Evolutionary conservation across 345 rosid genomes (phyloP).

Genomic region (Toxicodendron radicans): DNA sequence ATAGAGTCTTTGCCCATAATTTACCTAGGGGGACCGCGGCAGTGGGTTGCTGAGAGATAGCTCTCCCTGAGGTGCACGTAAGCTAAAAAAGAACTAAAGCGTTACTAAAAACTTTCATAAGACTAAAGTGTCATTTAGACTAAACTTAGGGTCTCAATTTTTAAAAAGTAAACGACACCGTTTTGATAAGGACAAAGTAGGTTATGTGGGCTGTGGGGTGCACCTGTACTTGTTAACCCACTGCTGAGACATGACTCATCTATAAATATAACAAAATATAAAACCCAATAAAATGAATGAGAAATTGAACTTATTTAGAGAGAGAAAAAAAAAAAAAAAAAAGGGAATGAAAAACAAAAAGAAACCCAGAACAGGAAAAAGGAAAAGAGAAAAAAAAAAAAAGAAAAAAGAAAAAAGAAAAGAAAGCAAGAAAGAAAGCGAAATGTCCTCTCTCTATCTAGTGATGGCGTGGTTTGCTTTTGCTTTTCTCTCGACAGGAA

Average conservation of each 20-base stretch:
- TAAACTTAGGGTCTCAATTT: neutral
- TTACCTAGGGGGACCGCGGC: no score
- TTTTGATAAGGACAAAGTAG: neutral
- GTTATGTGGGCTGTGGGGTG: neutral
- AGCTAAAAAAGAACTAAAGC: no score
- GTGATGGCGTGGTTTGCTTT: constrained; percentile 47
- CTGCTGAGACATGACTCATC: constrained; percentile 28
- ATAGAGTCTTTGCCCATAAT: no score
- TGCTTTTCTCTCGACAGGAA: constrained; percentile 52
- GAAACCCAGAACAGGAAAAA: constrained; percentile 40
- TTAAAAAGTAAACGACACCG: neutral
- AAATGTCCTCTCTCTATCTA: constrained; percentile 30
- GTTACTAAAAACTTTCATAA: no score
- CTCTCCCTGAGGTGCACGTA: no score
- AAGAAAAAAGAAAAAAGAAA: constrained; percentile 22
- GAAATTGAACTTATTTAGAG: no score
- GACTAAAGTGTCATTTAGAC: no score
- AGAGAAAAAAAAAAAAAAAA: constrained; percentile 1
- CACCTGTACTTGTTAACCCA: constrained; percentile 22
- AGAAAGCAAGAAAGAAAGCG: constrained; percentile 38
- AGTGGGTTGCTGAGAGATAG: no score
- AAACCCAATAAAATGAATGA: constrained; percentile 21
- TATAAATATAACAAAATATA: constrained; percentile 13
- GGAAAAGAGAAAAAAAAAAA: constrained; percentile 23
- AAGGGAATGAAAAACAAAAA: constrained; percentile 44